phyloP scores from a whole-genome alignment of 768 basidiomycete species.

The Suillus paluster region DNA sequence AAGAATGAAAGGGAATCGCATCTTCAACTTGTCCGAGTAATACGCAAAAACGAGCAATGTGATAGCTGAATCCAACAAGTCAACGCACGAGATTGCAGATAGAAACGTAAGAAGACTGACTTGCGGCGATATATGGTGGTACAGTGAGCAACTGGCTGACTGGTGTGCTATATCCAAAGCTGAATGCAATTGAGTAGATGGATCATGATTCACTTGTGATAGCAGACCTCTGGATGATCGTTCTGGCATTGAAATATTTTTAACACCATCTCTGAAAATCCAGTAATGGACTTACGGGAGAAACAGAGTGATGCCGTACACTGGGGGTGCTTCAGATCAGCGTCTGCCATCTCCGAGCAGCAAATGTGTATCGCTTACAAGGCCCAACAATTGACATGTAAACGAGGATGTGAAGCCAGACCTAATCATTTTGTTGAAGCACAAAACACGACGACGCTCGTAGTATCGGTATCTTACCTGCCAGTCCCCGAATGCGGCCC shows the following conservation, averaged over 20 bases:
- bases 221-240: constrained; percentile 13
- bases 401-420: constrained; percentile 60
- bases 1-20: constrained; percentile 64
- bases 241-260: constrained; percentile 4
- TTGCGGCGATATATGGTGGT: constrained; percentile 65
- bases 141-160: constrained; percentile 65
- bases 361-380: constrained; percentile 44
- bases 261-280: neutral
- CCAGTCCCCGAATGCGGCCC: constrained; percentile 61
- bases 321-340: constrained; percentile 32
- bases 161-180: constrained; percentile 59
- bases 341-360: too few relatives aligned
- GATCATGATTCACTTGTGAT: constrained; percentile 4
- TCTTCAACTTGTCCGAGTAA: constrained; percentile 56
- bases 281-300: constrained; percentile 53
- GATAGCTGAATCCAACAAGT: constrained; percentile 41
- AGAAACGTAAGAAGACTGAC: constrained; percentile 41
- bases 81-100: neutral
- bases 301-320: constrained; percentile 74
- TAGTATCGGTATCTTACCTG: constrained; percentile 43
- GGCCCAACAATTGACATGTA: constrained; percentile 64
- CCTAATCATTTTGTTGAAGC: constrained; percentile 21
- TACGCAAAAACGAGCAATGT: constrained; percentile 54
- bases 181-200: constrained; percentile 22
- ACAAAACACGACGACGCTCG: neutral